Base-by-base conservation (phyloP, 805 yeast species). In the Maudiozyma turicensis region DNA sequence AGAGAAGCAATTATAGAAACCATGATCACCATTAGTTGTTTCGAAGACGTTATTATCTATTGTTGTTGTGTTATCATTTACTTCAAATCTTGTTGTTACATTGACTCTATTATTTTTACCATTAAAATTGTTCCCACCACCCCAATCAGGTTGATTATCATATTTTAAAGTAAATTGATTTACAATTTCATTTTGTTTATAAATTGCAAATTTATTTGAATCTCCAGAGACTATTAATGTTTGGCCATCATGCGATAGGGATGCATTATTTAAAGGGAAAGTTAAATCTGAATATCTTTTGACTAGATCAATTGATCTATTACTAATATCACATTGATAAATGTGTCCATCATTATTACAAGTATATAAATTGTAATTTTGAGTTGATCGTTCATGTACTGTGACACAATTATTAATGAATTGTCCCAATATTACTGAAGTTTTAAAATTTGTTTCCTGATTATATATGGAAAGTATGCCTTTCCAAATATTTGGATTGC, bases 291-390 rank as follows among this genome's bases (percentile, higher is more conserved):
- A 80, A 58, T 43, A 75, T 67, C 56, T 68, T 68, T 44, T 69
- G 56, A 39, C 76, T 61, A 65, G 48, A 10, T 72, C 69, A 13
- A 76, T 68, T 9, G 75, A 74, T 6, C 77, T 65, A 51, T 72
- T 74, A 40, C 66, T 60, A 8, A 88, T 72, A 54, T 82, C 83
- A 48, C 86, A 73, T 46, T 75, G 69, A 59, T 89, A 87, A 46
- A 89, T 68, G 47, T 77, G 71, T 41, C 80, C 76, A 64, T 90
- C 98, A 63, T 90, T 90, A 63, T 89, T 90, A 65, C 96, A 89
- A 26, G 86, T 78, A 52, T 78, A 75, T 1, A 90, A 76, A 43
- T 72, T 70, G 60, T 74, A 82, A 40, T 72, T 71, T 9, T 69
- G 63, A 26, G 72, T 69, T 4, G 76, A 60, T 11, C 63, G 52